Evolutionary conservation across 495 filamentous ascomycete species (phyloP), one percentile per base, ranked within the genome.

Genomic region (Penicillium roqueforti): DNA sequence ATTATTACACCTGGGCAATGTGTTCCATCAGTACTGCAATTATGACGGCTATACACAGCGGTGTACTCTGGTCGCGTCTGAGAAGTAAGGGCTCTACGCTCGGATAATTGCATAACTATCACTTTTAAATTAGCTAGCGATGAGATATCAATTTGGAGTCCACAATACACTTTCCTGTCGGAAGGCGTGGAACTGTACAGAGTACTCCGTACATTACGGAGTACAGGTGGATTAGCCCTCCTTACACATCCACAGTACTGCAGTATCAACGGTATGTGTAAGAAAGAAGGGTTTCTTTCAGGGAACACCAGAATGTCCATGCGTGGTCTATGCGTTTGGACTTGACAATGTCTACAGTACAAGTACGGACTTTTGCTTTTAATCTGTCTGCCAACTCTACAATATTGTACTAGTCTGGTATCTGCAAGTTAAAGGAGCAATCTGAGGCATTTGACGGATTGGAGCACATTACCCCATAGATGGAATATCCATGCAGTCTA

Each of bases 141-240:
- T 31, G 37, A 39, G 7, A 10, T 39, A 39, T 9, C 6, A 38
- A 36, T 16, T 36, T 16, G 28, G 10, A 31, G 28, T 16, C n/a
- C 32, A 36, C n/a, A 54, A 54, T 47, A 49, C 51, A 40, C 55
- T 51, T 39, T 51, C 47, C 49, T 51, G 45, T 55, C 58, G 61
- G 61, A 61, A 55, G 49, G 36, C 39, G 23, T 62, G 60, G 62
- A 60, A 54, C 42, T 36, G 32, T 36, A 36, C n/a, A n/a, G 32
- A 16, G 32, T 16, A 19, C 37, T 3, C 41, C 58, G 53, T 58
- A 60, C 18, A 60, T 64, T 64, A 61, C 61, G 22, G 43, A 60
- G 62, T 64, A 61, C 61, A 28, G 43, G 52, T 58, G 54, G 53
- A 36, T 58, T 53, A 37, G 29, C 25, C 9, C 25, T 26, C 25